Conservation (phyloP, 305 asterid species). For the Fraxinus ornus region DNA sequence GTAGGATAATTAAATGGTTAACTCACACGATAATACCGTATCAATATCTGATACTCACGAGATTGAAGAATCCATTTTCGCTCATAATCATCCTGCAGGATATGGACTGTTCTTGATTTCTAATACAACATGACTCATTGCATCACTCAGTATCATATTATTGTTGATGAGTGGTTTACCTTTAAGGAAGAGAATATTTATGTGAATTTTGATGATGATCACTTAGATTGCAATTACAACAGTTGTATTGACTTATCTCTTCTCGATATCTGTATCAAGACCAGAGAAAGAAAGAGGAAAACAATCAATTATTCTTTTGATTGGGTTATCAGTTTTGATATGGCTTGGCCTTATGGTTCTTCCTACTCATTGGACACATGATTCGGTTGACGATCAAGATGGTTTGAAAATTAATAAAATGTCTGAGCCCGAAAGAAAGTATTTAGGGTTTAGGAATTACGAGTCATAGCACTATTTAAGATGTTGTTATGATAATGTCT, state of each 20-base stretch:
- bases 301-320: no score
- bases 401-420: no score
- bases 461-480: no score
- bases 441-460: no score
- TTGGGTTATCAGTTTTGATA: background rate
- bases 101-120: background rate
- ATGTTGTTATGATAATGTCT: no score
- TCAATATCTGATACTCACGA: background rate
- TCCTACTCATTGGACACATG: no score
- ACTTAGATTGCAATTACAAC: slow-evolving; percentile 32
- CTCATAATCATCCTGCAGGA: background rate
- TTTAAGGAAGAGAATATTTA: slow-evolving; percentile 4
- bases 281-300: background rate
- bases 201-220: slow-evolving; percentile 30
- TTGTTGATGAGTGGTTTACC: slow-evolving; percentile 41
- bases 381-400: no score
- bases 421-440: no score
- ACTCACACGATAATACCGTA: background rate
- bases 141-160: slow-evolving; percentile 26
- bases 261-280: slow-evolving; percentile 1
- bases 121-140: background rate
- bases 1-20: background rate
- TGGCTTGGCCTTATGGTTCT: no score
- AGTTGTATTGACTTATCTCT: no score
- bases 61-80: background rate